Evolutionary conservation across 2,329 filamentous ascomycete genomes (phyloP).

Genomic region (Trichophyton equinum): DNA sequence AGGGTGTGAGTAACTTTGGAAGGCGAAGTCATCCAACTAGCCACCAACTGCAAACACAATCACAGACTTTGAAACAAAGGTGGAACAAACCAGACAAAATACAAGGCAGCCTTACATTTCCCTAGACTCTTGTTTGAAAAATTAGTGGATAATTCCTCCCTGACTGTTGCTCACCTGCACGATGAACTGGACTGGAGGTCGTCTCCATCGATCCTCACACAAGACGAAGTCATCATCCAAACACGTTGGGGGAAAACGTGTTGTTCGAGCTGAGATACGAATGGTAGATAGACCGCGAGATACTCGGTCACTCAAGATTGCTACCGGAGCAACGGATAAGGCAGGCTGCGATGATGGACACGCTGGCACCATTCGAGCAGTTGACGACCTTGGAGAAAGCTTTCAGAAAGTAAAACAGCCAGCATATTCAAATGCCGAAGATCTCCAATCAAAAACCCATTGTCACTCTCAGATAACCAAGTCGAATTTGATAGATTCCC

Average conservation of each 20-base stretch:
- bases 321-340: neutral
- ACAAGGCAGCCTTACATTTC: too few relatives aligned
- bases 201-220: constrained; percentile 29
- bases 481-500: neutral
- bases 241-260: constrained; percentile 23
- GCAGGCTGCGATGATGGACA: neutral
- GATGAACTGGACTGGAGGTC: constrained; percentile 38
- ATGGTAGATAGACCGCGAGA: neutral
- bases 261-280: constrained; percentile 20
- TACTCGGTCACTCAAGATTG: neutral
- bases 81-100: too few relatives aligned
- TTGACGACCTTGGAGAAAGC: neutral
- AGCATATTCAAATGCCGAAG: neutral
- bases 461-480: neutral
- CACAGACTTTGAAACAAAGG: neutral
- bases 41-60: neutral
- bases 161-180: neutral
- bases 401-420: neutral
- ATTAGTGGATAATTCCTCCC: neutral
- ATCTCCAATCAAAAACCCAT: too few relatives aligned
- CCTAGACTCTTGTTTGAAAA: neutral
- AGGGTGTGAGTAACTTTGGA: too few relatives aligned
- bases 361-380: neutral
- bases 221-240: constrained; percentile 18
- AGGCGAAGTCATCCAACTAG: too few relatives aligned